Evolutionary conservation across 1,284 basidiomycete genomes (phyloP).

Genomic region (Microbotryum saponariae): DNA sequence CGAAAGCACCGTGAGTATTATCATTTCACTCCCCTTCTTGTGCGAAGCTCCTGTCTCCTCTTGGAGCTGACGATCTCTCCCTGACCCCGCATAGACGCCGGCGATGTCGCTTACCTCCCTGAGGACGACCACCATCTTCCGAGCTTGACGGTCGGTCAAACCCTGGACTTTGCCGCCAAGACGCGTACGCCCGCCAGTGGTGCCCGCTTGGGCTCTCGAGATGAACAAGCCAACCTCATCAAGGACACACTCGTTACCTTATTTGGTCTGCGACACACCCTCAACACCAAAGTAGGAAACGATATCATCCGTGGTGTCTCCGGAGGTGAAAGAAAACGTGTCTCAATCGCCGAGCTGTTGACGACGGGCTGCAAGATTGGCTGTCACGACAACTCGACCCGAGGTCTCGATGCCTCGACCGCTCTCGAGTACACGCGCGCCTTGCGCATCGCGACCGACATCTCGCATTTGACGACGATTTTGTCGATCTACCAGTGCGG

Average conservation of each 20-base stretch:
- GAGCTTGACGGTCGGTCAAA: slow-evolving; percentile 50
- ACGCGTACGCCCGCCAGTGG: slow-evolving; percentile 24
- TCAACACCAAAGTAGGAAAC: slow-evolving; percentile 52
- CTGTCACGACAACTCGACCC: slow-evolving; percentile 51
- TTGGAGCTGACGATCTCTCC: no score
- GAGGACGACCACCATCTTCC: slow-evolving; percentile 52
- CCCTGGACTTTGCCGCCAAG: slow-evolving; percentile 47
- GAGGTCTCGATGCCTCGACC: slow-evolving; percentile 61
- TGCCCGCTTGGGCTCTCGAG: slow-evolving; percentile 19
- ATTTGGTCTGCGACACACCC: slow-evolving; percentile 47
- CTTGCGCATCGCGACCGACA: slow-evolving; percentile 40
- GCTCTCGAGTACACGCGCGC: slow-evolving; percentile 52
- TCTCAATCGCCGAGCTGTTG: slow-evolving; percentile 51
- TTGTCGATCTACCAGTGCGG: slow-evolving; percentile 51
- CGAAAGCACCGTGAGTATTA: slow-evolving; percentile 12
- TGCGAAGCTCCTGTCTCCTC: no score
- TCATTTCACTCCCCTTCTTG: not conserved
- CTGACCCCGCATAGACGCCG: slow-evolving; percentile 37
- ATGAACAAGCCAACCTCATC: slow-evolving; percentile 20
- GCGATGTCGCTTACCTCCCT: slow-evolving; percentile 43
- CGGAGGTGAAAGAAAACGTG: slow-evolving; percentile 48
- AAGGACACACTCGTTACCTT: slow-evolving; percentile 33
- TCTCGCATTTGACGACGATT: slow-evolving; percentile 34
- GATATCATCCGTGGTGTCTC: slow-evolving; percentile 54
- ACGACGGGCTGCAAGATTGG: slow-evolving; percentile 14